Evolutionary conservation across 225 moss, liverwort and hornwort genomes (phyloP).

Genomic region (Anthoceros angustus): DNA sequence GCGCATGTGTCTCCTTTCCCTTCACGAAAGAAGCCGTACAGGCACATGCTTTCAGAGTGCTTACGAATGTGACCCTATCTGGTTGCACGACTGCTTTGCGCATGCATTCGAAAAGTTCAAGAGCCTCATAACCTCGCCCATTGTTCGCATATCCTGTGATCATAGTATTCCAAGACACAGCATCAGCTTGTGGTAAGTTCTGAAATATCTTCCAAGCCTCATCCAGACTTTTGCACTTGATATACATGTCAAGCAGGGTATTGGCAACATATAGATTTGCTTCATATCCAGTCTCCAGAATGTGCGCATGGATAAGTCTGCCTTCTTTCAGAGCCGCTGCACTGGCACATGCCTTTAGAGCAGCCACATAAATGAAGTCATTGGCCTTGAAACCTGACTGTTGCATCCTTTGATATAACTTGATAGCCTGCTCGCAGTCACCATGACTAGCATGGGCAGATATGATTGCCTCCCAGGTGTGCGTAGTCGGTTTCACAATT

Average conservation of each 20-base stretch:
- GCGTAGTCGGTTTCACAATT: background rate
- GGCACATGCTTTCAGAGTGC: conserved; percentile 1
- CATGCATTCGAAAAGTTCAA: background rate
- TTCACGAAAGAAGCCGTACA: background rate
- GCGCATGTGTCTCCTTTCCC: background rate
- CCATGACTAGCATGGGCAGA: background rate
- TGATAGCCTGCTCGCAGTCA: background rate
- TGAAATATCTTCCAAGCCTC: background rate
- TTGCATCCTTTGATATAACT: background rate
- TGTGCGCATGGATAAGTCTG: background rate
- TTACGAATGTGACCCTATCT: background rate
- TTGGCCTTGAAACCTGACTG: background rate
- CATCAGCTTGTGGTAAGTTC: background rate
- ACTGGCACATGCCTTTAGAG: background rate
- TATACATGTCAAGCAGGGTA: background rate
- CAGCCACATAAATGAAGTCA: background rate
- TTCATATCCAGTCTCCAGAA: background rate
- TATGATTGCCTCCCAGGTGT: conserved; percentile 1
- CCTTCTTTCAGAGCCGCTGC: background rate
- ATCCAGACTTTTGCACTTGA: background rate
- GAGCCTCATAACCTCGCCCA: background rate
- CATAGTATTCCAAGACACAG: background rate
- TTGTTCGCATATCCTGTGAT: background rate
- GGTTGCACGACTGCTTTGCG: background rate
- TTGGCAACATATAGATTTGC: background rate